phyloP scores from a whole-genome alignment of 306 rosid species.

The Cicer yamashitae region DNA sequence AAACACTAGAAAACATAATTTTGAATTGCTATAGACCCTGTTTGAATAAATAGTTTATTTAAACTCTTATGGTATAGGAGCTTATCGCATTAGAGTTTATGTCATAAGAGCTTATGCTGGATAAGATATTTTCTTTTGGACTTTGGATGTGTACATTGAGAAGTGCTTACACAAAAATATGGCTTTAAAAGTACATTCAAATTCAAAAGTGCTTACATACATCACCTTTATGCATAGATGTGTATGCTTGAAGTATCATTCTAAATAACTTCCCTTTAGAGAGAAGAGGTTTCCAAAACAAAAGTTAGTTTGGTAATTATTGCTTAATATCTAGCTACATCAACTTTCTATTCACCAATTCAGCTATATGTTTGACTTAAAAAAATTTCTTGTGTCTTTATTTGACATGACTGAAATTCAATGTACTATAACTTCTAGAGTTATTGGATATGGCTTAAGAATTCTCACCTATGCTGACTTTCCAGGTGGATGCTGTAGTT shows the following conservation, averaged over 20 bases:
- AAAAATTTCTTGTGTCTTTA: background rate
- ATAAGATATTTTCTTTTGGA: too few species aligned
- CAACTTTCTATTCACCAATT: slow-evolving; percentile 14
- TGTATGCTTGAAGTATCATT: too few species aligned
- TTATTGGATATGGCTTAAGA: slow-evolving; percentile 17
- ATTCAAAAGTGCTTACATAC: too few species aligned
- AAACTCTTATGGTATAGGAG: too few species aligned
- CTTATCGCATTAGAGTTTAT: too few species aligned
- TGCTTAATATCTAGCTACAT: slow-evolving; percentile 19
- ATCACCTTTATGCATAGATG: too few species aligned
- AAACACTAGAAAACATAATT: background rate
- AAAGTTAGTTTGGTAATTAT: slow-evolving; percentile 8
- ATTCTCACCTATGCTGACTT: slow-evolving; percentile 34
- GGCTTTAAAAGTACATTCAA: too few species aligned
- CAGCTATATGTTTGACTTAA: background rate
- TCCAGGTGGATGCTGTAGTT: slow-evolving; percentile 82
- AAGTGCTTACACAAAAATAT: too few species aligned
- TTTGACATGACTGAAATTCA: background rate
- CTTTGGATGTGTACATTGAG: too few species aligned
- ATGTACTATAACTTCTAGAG: background rate
- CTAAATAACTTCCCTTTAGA: background rate
- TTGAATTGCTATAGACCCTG: background rate
- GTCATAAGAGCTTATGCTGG: too few species aligned
- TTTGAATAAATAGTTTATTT: background rate
- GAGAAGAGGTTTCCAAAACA: slow-evolving; percentile 6